phyloP scores from a whole-genome alignment of 208 protist genomes.

The Trypanosoma boissoni region DNA sequence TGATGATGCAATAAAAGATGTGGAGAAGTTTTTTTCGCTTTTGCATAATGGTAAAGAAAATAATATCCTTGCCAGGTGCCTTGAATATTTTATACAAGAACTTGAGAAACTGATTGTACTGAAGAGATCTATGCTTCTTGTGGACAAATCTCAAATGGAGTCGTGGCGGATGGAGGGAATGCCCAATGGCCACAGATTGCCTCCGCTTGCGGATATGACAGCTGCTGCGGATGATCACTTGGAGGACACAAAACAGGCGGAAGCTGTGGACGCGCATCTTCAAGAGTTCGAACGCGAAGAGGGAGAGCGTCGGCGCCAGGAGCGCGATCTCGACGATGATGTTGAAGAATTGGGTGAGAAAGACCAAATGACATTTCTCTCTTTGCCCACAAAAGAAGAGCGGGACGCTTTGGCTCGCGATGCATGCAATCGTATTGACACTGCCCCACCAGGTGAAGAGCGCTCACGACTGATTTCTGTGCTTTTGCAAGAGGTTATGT shows the following conservation, averaged over 20 bases:
- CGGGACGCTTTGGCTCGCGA: not conserved
- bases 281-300: not conserved
- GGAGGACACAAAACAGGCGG: not conserved
- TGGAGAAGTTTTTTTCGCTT: not conserved
- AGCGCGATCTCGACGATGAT: not conserved
- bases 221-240: no score
- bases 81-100: not conserved
- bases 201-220: no score
- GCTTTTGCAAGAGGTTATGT: not conserved
- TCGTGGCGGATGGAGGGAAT: not conserved
- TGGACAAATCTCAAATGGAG: not conserved
- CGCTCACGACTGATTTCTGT: not conserved
- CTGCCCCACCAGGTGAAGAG: not conserved
- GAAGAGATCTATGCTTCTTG: not conserved
- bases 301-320: not conserved
- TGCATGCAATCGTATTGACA: not conserved
- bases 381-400: not conserved
- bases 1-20: not conserved
- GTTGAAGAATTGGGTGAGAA: not conserved
- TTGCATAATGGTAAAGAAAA: not conserved
- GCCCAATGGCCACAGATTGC: not conserved
- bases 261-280: not conserved
- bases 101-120: not conserved
- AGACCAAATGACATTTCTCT: not conserved
- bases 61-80: not conserved